phyloP scores from a whole-genome alignment of 306 rosid genomes.

The Astragalus membranaceus region DNA sequence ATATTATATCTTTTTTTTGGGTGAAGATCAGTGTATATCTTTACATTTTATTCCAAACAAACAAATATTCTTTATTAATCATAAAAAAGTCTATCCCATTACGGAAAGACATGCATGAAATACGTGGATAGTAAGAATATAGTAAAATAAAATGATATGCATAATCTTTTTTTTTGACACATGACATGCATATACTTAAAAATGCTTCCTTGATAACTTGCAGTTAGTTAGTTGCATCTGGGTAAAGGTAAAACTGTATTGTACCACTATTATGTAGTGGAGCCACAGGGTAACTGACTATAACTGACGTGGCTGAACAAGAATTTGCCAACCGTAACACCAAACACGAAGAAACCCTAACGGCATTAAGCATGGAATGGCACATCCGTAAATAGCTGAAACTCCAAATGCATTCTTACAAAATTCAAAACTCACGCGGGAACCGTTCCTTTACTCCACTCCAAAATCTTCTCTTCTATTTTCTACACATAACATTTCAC shows the following conservation, averaged over 20 bases:
- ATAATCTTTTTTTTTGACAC: too few relatives aligned
- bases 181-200: too few relatives aligned
- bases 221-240: too few relatives aligned
- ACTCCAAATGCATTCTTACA: not conserved
- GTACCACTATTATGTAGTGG: not conserved
- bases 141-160: too few relatives aligned
- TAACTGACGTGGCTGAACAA: not conserved
- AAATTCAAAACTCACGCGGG: not conserved
- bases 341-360: not conserved
- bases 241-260: not conserved
- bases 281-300: slow-evolving; percentile 2
- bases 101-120: too few relatives aligned
- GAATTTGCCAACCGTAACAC: not conserved
- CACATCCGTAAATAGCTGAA: not conserved
- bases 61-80: too few relatives aligned
- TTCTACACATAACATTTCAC: not conserved
- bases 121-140: too few relatives aligned
- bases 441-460: not conserved
- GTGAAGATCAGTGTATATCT: too few relatives aligned
- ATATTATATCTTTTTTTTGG: too few relatives aligned
- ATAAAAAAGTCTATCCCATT: too few relatives aligned
- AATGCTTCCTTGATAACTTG: too few relatives aligned
- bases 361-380: not conserved
- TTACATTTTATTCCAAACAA: too few relatives aligned
- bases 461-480: not conserved